Conservation (phyloP, 1,284 basidiomycete genomes). For the Xerocomus nothofagi region DNA sequence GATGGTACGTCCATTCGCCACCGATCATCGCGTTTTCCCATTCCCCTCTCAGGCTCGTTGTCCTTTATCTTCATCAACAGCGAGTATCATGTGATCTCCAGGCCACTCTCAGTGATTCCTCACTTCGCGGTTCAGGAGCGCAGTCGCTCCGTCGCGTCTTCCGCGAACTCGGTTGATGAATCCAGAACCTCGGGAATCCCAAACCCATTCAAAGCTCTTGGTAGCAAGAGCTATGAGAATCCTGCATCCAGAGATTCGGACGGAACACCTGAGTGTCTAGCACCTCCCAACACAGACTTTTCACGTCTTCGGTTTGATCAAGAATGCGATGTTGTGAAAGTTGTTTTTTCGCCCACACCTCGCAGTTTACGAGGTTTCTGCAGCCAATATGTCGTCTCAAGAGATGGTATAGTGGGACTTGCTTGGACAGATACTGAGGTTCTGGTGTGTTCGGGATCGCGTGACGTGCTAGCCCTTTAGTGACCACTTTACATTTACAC, state of each 20-base stretch:
- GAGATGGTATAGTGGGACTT: constrained; percentile 25
- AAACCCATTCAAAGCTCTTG: constrained; percentile 59
- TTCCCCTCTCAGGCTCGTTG: constrained; percentile 31
- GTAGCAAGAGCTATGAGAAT: constrained; percentile 33
- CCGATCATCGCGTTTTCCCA: constrained; percentile 15
- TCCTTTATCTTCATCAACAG: constrained; percentile 27
- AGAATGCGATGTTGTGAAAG: constrained; percentile 23
- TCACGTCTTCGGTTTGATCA: constrained; percentile 30
- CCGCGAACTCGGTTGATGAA: constrained; percentile 25
- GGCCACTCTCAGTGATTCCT: constrained; percentile 35
- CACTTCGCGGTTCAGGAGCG: constrained; percentile 17
- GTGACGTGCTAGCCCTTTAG: too few species aligned
- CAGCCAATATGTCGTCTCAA: constrained; percentile 23
- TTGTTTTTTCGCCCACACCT: constrained; percentile 20
- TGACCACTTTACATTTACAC: neutral
- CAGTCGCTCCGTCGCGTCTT: constrained; percentile 22
- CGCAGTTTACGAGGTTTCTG: constrained; percentile 18
- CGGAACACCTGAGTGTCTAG: neutral
- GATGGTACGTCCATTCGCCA: constrained; percentile 43
- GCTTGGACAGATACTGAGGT: constrained; percentile 33
- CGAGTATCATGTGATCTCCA: constrained; percentile 31
- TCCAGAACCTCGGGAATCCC: constrained; percentile 39
- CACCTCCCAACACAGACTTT: constrained; percentile 11
- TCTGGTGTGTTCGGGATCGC: constrained; percentile 17
- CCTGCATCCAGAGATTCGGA: constrained; percentile 27